These are phyloP conservation scores for maize (Zea mays) DNA, from an alignment of 176 grass and related monocot species.

Conservation along the genomic window DNA sequence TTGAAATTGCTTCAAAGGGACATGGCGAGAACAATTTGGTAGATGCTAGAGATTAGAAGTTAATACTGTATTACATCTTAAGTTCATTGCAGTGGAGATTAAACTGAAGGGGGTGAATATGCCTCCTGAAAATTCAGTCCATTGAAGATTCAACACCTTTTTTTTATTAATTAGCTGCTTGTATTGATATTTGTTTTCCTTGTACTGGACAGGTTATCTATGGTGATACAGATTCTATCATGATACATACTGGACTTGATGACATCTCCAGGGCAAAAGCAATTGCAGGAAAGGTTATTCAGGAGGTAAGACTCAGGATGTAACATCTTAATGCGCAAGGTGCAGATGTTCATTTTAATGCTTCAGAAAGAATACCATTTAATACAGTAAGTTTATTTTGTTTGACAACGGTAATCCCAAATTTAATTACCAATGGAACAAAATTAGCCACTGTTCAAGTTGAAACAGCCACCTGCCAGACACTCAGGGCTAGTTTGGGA, in stretches of 20 bases:
- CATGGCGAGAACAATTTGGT: background rate
- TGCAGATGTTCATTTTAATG: slow-evolving; percentile 16
- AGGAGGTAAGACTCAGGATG: slow-evolving; percentile 59
- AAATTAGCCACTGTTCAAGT: background rate
- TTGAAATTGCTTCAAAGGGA: background rate
- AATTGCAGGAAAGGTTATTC: slow-evolving; percentile 95
- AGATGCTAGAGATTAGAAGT: background rate
- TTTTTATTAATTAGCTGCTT: slow-evolving; percentile 24
- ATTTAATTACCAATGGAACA: background rate
- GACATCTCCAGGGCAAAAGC: slow-evolving; percentile 81
- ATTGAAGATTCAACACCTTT: background rate
- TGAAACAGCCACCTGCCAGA: background rate
- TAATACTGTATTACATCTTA: background rate
- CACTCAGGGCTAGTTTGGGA: background rate
- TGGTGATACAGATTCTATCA: slow-evolving; percentile 97
- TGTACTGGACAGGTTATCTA: slow-evolving; percentile 78
- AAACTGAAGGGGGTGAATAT: background rate
- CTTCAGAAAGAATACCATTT: slow-evolving; percentile 1
- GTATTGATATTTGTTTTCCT: slow-evolving; percentile 33
- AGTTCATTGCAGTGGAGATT: background rate
- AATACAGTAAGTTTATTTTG: background rate
- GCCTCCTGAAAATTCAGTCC: background rate
- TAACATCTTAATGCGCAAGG: slow-evolving; percentile 16
- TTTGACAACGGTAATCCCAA: background rate
- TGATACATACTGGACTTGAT: slow-evolving; percentile 96